A percentile compares a stretch with the other conserved stretches of the same genome.
These are phyloP conservation scores for Paulownia fortunei DNA, from an alignment of 257 asterid species.

Conservation along the genomic window DNA sequence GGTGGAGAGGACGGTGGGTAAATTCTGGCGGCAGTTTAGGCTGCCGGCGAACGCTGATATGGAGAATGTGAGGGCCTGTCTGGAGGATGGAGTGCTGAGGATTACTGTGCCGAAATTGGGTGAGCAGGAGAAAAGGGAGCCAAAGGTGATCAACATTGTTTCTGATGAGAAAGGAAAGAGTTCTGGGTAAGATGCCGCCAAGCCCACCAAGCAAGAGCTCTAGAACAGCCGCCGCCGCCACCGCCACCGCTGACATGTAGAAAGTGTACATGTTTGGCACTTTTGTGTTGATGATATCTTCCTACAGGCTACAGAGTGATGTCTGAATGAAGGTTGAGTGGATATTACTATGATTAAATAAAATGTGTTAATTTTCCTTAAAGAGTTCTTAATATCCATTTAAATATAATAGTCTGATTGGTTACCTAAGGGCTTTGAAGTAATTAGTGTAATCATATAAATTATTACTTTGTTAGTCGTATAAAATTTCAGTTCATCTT, in stretches of 20 bases:
- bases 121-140: conserved; percentile 61
- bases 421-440: too few species aligned
- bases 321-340: too few species aligned
- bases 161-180: conserved; percentile 11
- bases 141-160: conserved; percentile 53
- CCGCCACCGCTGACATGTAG: too few species aligned
- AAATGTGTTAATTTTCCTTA: too few species aligned
- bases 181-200: background rate
- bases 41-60: conserved; percentile 70
- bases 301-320: too few species aligned
- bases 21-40: conserved; percentile 83
- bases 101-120: conserved; percentile 62
- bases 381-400: too few species aligned
- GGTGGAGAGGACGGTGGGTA: conserved; percentile 71
- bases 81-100: conserved; percentile 82
- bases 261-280: too few species aligned
- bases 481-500: too few species aligned
- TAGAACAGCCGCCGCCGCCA: background rate
- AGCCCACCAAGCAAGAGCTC: conserved; percentile 38
- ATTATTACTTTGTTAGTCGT: too few species aligned
- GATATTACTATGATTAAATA: background rate
- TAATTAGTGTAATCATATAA: too few species aligned
- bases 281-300: too few species aligned
- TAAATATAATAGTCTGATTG: too few species aligned
- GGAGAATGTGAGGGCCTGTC: conserved; percentile 57